A percentile compares a stretch with the other conserved stretches of the same genome.
Evolutionary conservation across 352 stramenopile species (phyloP).

Genomic region (Phytophthora cryptogea): DNA sequence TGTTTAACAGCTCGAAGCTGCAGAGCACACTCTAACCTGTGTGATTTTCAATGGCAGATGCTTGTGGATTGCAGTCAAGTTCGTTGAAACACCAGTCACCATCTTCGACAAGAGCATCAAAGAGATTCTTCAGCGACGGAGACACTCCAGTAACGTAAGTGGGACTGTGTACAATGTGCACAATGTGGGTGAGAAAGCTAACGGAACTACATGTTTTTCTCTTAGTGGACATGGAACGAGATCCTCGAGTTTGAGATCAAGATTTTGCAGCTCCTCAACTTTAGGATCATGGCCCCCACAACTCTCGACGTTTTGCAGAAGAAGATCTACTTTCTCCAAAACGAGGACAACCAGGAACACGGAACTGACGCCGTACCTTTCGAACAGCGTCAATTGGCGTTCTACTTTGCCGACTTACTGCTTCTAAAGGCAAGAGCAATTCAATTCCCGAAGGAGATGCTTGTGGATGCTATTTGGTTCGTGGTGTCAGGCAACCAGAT

Average conservation of each 20-base stretch:
- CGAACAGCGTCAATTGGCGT: slow-evolving; percentile 49
- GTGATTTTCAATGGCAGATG: slow-evolving; percentile 37
- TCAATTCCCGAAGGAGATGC: slow-evolving; percentile 48
- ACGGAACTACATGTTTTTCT: slow-evolving; percentile 1
- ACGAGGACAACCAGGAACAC: slow-evolving; percentile 7
- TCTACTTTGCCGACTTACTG: slow-evolving; percentile 65
- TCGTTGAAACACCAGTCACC: slow-evolving; percentile 62
- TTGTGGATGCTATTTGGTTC: slow-evolving; percentile 67
- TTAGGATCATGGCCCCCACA: slow-evolving; percentile 59
- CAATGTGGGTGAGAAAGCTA: slow-evolving; percentile 1
- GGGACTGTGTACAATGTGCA: neutral
- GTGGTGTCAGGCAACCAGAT: slow-evolving; percentile 52
- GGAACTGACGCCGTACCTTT: slow-evolving; percentile 16
- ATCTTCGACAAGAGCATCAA: slow-evolving; percentile 67
- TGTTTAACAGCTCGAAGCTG: neutral
- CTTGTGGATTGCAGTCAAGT: slow-evolving; percentile 78
- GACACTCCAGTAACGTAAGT: slow-evolving; percentile 67
- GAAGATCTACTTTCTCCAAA: slow-evolving; percentile 36
- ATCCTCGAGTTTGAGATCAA: slow-evolving; percentile 55
- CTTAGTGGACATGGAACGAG: slow-evolving; percentile 70
- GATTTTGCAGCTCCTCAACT: slow-evolving; percentile 50
- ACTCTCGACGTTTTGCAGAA: slow-evolving; percentile 52
- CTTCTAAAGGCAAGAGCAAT: slow-evolving; percentile 51
- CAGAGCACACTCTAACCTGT: neutral
- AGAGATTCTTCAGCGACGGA: slow-evolving; percentile 58